Percentiles rank a stretch among this genome's conserved stretches.
Conservation (phyloP, 257 asterid genomes). For the Fraxinus excelsior region DNA sequence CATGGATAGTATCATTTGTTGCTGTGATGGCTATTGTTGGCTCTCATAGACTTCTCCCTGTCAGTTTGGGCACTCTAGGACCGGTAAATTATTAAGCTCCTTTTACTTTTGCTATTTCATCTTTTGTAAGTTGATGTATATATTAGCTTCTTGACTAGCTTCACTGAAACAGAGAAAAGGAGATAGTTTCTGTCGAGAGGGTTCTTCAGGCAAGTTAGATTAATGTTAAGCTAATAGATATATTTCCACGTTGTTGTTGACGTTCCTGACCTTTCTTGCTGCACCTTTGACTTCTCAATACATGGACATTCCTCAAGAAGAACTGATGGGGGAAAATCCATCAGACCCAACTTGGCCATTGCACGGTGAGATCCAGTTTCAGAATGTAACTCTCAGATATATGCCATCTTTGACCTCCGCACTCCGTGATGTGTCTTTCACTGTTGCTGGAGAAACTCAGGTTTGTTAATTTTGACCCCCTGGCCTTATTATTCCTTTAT, state of each 20-base stretch:
- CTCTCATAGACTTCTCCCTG: conserved; percentile 63
- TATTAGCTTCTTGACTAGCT: conserved; percentile 74
- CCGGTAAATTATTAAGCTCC: conserved; percentile 55
- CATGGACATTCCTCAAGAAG: conserved; percentile 85
- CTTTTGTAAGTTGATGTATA: not conserved
- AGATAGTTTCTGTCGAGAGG: conserved; percentile 98
- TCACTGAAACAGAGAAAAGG: conserved; percentile 97
- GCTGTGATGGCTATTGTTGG: conserved; percentile 95
- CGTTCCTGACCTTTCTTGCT: conserved; percentile 10
- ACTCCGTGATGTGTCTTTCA: conserved; percentile 58
- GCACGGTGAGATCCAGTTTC: conserved; percentile 69
- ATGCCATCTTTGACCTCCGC: conserved; percentile 83
- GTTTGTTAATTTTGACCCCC: conserved; percentile 39
- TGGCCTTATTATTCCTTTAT: not conserved
- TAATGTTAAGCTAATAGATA: not conserved
- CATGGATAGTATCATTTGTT: conserved; percentile 80
- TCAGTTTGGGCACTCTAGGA: conserved; percentile 89
- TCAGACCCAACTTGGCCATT: conserved; percentile 64
- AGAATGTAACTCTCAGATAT: conserved; percentile 75
- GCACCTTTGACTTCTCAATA: conserved; percentile 41
- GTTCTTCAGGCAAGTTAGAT: conserved; percentile 70
- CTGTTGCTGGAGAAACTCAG: conserved; percentile 66
- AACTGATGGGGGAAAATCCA: conserved; percentile 41
- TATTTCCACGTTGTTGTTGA: not conserved
- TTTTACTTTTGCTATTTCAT: not conserved